Conservation (phyloP, 345 rosid genomes). For the Cochlearia excelsa region DNA sequence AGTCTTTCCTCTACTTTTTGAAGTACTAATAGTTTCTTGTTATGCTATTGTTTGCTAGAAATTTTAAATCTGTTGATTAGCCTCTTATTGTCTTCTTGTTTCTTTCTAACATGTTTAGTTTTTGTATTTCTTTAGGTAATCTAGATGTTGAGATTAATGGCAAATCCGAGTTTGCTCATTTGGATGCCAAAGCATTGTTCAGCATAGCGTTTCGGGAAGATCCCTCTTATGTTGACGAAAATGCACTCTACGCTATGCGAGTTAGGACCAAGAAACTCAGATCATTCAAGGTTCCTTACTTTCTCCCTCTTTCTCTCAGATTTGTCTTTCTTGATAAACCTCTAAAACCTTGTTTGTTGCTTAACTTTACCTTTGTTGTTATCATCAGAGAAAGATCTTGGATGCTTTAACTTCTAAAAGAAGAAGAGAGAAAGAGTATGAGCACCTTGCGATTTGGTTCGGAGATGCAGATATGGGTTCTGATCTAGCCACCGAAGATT, state of each 20-base stretch:
- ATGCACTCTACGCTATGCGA: constrained; percentile 47
- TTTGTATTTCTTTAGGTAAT: constrained; percentile 31
- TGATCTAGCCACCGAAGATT: constrained; percentile 28
- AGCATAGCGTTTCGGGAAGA: constrained; percentile 45
- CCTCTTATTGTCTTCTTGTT: neutral
- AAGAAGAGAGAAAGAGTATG: constrained; percentile 67
- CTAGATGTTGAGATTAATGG: constrained; percentile 25
- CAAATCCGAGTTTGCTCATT: constrained; percentile 28
- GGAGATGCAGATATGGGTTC: constrained; percentile 54
- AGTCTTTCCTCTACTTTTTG: constrained; percentile 2
- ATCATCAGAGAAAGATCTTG: constrained; percentile 58
- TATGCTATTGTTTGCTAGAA: constrained; percentile 1
- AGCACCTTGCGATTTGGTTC: constrained; percentile 70
- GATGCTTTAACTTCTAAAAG: constrained; percentile 57
- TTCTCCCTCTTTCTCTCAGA: constrained; percentile 24
- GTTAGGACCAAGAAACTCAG: constrained; percentile 45
- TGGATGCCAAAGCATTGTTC: constrained; percentile 52
- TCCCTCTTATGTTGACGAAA: constrained; percentile 40
- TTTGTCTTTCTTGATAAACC: neutral
- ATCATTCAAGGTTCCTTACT: constrained; percentile 60
- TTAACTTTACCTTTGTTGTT: constrained; percentile 12
- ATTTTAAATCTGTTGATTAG: neutral
- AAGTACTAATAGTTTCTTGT: constrained; percentile 3
- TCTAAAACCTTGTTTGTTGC: neutral
- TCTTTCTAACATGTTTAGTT: constrained; percentile 2